Evolutionary conservation across 2,329 filamentous ascomycete species (phyloP).

Genomic region (Venturia pyrina): DNA sequence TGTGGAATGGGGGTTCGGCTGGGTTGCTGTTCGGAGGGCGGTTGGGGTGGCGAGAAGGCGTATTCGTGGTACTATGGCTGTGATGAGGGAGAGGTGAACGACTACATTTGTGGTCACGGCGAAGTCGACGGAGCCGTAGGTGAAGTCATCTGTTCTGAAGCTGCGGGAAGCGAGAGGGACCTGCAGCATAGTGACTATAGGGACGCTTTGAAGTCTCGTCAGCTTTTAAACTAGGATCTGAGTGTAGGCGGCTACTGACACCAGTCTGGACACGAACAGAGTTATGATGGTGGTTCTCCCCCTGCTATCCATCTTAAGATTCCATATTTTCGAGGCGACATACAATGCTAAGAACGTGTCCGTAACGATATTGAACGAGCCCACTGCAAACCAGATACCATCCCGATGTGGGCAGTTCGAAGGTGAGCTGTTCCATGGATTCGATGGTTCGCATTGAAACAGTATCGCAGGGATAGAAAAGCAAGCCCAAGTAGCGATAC

Average conservation of each 20-base stretch:
- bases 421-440: background rate
- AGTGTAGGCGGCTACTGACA: background rate
- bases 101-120: background rate
- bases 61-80: background rate
- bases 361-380: background rate
- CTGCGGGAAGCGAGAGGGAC: background rate
- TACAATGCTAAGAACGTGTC: background rate
- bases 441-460: background rate
- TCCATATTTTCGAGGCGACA: background rate
- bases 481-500: background rate
- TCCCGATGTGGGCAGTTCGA: background rate
- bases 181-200: background rate
- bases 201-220: background rate
- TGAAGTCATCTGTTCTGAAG: background rate
- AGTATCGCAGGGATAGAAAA: background rate
- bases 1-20: background rate
- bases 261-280: background rate
- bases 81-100: conserved; percentile 6
- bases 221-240: background rate
- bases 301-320: background rate
- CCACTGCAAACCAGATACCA: background rate
- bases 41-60: background rate
- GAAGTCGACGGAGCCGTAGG: background rate
- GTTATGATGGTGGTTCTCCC: background rate
- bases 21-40: background rate